Evolutionary conservation across 257 asterid genomes (phyloP).

Genomic region (Solanum corneliomulleri): DNA sequence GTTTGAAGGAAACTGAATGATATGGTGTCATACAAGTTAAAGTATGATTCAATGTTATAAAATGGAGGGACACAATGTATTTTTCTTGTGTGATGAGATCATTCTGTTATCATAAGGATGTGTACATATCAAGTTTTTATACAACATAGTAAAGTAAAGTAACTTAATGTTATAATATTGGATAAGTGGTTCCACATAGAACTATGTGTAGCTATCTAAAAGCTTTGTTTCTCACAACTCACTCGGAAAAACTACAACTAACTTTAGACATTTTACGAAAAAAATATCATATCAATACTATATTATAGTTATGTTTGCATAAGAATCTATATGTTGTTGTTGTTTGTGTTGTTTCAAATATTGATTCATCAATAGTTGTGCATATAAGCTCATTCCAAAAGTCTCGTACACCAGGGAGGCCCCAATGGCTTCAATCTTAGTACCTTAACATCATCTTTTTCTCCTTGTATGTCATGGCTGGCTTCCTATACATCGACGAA

Average conservation of each 20-base stretch:
- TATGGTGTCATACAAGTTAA: neutral
- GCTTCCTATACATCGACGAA: conserved; percentile 69
- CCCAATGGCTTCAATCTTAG: conserved; percentile 93
- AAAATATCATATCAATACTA: neutral
- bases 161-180: neutral
- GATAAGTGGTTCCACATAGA: neutral
- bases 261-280: neutral
- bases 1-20: neutral
- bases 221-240: neutral
- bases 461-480: conserved; percentile 19
- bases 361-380: conserved; percentile 31
- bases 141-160: neutral
- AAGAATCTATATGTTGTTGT: neutral
- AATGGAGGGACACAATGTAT: neutral
- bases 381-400: conserved; percentile 75
- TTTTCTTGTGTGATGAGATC: too few relatives aligned
- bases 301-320: neutral
- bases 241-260: neutral
- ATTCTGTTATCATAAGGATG: neutral
- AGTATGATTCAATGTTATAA: neutral
- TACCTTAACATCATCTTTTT: conserved; percentile 18
- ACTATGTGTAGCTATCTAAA: neutral
- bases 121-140: neutral
- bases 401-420: conserved; percentile 88
- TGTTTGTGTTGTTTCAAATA: neutral